Conservation (phyloP, 345 rosid species). For the Populus simonii region DNA sequence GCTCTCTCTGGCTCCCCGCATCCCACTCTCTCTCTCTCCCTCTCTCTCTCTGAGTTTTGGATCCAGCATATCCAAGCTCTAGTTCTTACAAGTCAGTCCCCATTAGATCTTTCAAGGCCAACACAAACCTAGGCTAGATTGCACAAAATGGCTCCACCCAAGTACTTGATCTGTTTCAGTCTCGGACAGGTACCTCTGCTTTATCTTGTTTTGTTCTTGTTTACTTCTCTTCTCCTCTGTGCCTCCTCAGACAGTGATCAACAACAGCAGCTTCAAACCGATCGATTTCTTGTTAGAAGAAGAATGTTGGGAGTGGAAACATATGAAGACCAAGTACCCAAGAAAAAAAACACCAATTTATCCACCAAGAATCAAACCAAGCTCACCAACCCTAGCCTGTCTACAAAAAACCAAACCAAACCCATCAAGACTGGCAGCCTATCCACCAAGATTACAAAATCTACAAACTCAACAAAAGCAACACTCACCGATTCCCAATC, state of each 20-base stretch:
- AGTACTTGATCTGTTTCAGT: slow-evolving; percentile 37
- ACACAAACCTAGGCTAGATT: background rate
- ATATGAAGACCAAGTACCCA: slow-evolving; percentile 23
- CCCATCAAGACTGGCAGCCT: slow-evolving; percentile 20
- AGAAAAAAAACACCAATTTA: slow-evolving; percentile 37
- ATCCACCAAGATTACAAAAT: slow-evolving; percentile 40
- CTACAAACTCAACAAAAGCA: slow-evolving; percentile 43
- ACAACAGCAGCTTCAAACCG: slow-evolving; percentile 25
- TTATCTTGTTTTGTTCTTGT: slow-evolving; percentile 36
- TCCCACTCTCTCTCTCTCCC: background rate
- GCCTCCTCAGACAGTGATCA: slow-evolving; percentile 32
- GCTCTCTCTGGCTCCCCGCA: background rate
- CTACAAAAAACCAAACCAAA: slow-evolving; percentile 50
- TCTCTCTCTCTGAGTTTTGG: slow-evolving; percentile 11
- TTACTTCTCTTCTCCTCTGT: slow-evolving; percentile 25
- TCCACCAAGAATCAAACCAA: slow-evolving; percentile 56
- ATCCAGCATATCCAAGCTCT: slow-evolving; percentile 20
- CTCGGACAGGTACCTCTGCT: slow-evolving; percentile 38
- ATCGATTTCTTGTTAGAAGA: slow-evolving; percentile 32
- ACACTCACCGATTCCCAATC: background rate
- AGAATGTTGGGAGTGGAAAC: slow-evolving; percentile 38
- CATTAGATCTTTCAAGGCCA: slow-evolving; percentile 27
- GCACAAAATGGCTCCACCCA: slow-evolving; percentile 39
- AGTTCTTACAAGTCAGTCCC: slow-evolving; percentile 20
- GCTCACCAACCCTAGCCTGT: slow-evolving; percentile 20